Percentiles rank a stretch among this genome's conserved stretches.
Conservation (phyloP, 768 basidiomycete species). For the Pleurotus djamor region DNA sequence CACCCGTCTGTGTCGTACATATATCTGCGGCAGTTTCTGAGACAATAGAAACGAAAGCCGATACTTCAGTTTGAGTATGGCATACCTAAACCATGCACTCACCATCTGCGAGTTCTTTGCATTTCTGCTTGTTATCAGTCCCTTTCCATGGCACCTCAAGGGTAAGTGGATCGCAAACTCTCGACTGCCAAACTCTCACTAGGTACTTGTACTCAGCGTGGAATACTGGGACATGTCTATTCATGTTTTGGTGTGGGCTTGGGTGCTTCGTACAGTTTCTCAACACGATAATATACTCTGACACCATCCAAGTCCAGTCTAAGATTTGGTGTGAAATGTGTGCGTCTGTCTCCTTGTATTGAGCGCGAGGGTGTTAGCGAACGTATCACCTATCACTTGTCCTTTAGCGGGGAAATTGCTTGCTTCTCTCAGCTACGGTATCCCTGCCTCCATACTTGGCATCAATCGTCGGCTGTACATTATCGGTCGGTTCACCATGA, state of each 20-base stretch:
- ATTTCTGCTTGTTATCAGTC: slow-evolving; percentile 4
- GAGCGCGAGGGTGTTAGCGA: too few species aligned
- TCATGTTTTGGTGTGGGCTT: slow-evolving; percentile 46
- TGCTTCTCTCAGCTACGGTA: background rate
- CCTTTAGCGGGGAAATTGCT: background rate
- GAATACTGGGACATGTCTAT: slow-evolving; percentile 54
- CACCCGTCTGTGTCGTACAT: too few species aligned
- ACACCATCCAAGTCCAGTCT: background rate
- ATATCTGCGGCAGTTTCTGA: too few species aligned
- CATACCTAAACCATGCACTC: background rate
- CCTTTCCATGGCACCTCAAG: background rate
- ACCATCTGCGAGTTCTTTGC: background rate
- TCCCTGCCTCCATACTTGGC: slow-evolving; percentile 4
- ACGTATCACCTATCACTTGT: background rate
- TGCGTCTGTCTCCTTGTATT: background rate
- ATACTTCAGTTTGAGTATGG: background rate
- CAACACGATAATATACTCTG: slow-evolving; percentile 40
- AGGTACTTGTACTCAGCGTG: slow-evolving; percentile 23
- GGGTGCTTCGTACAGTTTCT: slow-evolving; percentile 39
- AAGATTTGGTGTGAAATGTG: slow-evolving; percentile 4
- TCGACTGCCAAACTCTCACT: background rate
- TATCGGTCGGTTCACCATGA: background rate
- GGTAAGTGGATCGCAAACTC: background rate
- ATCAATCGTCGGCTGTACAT: slow-evolving; percentile 9
- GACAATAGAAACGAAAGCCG: too few species aligned